Evolutionary conservation across 129 eudicot species (phyloP).

Genomic region (Artemisia annua): DNA sequence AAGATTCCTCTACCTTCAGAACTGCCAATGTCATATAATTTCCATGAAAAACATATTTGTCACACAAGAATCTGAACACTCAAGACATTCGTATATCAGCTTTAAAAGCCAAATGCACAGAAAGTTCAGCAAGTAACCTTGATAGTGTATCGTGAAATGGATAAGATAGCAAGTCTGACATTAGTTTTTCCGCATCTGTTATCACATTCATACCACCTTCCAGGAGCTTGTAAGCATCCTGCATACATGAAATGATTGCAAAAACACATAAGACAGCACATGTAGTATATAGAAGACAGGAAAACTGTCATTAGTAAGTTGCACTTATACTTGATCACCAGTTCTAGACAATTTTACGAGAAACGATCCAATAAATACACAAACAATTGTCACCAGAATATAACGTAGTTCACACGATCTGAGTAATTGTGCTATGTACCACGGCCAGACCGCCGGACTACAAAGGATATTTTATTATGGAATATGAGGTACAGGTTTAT

Average conservation of each 20-base stretch:
- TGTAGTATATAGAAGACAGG: too few relatives aligned
- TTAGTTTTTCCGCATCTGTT: constrained; percentile 71
- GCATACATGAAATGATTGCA: constrained; percentile 25
- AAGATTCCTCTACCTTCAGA: constrained; percentile 64
- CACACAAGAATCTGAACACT: not conserved
- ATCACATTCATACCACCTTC: constrained; percentile 86
- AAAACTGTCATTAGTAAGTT: not conserved
- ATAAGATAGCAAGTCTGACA: constrained; percentile 70
- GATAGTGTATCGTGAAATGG: constrained; percentile 67
- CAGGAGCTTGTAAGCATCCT: constrained; percentile 79
- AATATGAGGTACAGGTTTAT: not conserved
- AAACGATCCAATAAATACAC: too few relatives aligned
- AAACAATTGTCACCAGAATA: too few relatives aligned
- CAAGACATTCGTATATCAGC: not conserved
- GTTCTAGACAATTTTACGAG: not conserved
- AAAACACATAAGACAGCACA: not conserved
- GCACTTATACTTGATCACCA: not conserved
- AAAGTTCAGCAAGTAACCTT: constrained; percentile 50
- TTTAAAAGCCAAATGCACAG: not conserved
- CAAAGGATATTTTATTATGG: not conserved
- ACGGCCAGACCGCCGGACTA: too few relatives aligned
- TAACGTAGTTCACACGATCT: too few relatives aligned
- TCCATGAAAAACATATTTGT: constrained; percentile 8
- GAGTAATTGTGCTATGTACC: too few relatives aligned
- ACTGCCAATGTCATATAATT: constrained; percentile 40